Base-by-base conservation (phyloP, 2,329 filamentous ascomycete genomes). In the Knufia fluminis region DNA sequence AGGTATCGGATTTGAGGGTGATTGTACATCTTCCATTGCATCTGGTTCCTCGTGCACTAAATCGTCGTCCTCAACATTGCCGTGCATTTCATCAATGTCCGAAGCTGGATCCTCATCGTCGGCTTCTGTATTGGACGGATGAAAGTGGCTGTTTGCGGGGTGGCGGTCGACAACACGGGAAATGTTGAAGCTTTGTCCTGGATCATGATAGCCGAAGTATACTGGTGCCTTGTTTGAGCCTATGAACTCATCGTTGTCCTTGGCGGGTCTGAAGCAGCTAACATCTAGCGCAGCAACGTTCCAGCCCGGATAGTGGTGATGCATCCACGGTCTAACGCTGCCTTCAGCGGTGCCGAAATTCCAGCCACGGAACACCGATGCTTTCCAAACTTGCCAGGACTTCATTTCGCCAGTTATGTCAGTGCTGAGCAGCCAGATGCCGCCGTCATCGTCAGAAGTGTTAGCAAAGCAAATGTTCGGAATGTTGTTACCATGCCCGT, bases 381-480 rank as follows among this genome's bases (percentile, higher is more conserved):
- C 56, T 46, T 68, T 62, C 71, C 71, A 73, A 12, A 72, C 60
- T 9, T 74, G 69, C 73, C 75, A 78, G 4, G 77, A 57, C 17
- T 71, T 61, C 1, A 72, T 65, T 19, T 64, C 62, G 22, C 77
- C 76, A 31, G 68, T 60, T 40, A 83, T 79, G 54, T 78, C 75
- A 9, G 73, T 76, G 48, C 75, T 78, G 23, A 78, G 61, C 46
- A 83, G 70, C 74, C 75, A 81, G 46, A 68, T 66, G 3, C 75
- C 78, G 22, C 71, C 65, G 0, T 71, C 68, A 55, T 81, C 78
- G 35, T 76, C 65, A 14, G 72, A 71, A 32, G 69, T 78, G 53
- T 81, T 81, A 52, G 78, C 71, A 59, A 83, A 82, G 0, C 71
- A 68, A 17, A 83, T 68, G 40, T 68, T 69, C 1, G 79, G 79